Evolutionary conservation across 371 early-diverging fungal genomes (phyloP), one percentile per base, ranked within the genome.

Genomic region (Syncephalastrum contaminatum): DNA sequence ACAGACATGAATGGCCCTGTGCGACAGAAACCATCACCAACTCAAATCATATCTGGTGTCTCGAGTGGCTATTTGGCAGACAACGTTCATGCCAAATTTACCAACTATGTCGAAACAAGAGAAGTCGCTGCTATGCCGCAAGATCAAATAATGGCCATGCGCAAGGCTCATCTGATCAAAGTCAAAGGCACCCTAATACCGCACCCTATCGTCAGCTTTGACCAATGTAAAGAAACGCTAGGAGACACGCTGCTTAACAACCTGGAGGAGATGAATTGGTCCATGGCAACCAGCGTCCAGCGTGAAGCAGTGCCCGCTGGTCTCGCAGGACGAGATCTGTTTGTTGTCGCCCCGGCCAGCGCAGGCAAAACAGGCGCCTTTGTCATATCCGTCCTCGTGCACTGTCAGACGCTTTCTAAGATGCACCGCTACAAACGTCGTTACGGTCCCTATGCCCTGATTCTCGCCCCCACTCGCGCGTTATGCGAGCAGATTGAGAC

Each of bases 301-400:
- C 80, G 88, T 70, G 87, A 87, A 56, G 83, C 81, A 1, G 70
- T 90, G 13, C 87, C 92, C 2, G 70, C 82, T 15, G 80, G 79
- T 4, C 63, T 92, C 5, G 77, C 75, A 12, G 84, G 87, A 14
- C 72, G 87, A n/a, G 92, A 92, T 53, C 65, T 88, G 20, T 64
- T 86, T 44, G 86, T 81, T 27, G 75, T 81, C 30, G 87, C 90
- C 14, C 88, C 87, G 3, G 88, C 88, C 1, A 80, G 86, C n/a
- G 68, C 82, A 15, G 87, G 87, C 12, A 87, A 87, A 55, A 84
- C 87, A 2, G 78, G 66, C 0, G 72, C 75, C 2, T 84, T 72
- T 43, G 55, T 82, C 20, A 69, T 87, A 13, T 83, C 87, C 14
- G 61, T 72, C 45, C 43, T 87, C 12, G 67, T 65, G 4, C 86